These are phyloP conservation scores for Talaromyces sp. DNA, from an alignment of 2,329 filamentous ascomycete genomes.

Conservation along the genomic window DNA sequence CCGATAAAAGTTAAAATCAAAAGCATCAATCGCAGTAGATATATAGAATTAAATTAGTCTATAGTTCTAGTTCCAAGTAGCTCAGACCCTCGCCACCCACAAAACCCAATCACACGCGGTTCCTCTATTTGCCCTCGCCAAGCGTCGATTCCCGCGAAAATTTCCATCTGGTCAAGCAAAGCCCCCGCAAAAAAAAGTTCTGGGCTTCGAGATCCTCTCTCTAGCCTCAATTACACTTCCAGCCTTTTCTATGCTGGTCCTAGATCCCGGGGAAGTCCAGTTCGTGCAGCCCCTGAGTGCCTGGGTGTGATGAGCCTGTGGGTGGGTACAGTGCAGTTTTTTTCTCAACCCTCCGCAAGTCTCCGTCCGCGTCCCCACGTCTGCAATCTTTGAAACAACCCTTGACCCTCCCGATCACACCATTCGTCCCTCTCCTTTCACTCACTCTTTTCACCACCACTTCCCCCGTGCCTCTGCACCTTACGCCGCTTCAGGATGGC, in stretches of 20 bases:
- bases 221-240: constrained; percentile 7
- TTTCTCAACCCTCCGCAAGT: constrained; percentile 19
- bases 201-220: constrained; percentile 12
- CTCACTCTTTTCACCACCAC: background rate
- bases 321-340: constrained; percentile 26
- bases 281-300: constrained; percentile 15
- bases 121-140: constrained; percentile 16
- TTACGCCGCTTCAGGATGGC: constrained; percentile 26
- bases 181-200: constrained; percentile 18
- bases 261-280: constrained; percentile 4
- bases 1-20: too few relatives aligned
- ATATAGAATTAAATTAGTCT: too few relatives aligned
- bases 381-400: constrained; percentile 2
- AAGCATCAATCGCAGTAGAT: too few relatives aligned
- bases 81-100: background rate
- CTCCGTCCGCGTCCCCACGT: constrained; percentile 7
- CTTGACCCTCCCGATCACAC: background rate
- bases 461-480: constrained; percentile 4
- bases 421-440: background rate
- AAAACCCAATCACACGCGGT: background rate
- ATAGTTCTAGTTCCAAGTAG: too few relatives aligned
- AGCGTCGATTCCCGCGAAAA: constrained; percentile 24
- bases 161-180: constrained; percentile 16
- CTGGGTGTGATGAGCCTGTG: constrained; percentile 22
- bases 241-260: background rate